Percentiles rank a stretch among this genome's conserved stretches.
Evolutionary conservation across 345 rosid species (phyloP).

Genomic region (Turnera subulata): DNA sequence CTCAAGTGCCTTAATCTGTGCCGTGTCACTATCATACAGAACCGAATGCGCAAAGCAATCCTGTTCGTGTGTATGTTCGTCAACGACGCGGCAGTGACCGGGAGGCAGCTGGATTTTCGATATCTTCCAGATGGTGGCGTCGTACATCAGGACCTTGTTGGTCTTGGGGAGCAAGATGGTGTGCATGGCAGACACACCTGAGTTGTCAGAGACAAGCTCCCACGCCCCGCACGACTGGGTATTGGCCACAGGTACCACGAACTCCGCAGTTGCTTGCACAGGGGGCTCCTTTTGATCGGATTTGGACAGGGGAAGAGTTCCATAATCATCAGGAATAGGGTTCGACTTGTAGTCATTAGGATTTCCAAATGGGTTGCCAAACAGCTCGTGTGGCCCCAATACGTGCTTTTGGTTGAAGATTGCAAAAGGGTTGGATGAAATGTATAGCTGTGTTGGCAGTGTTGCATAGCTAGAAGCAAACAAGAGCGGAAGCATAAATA

Average conservation of each 20-base stretch:
- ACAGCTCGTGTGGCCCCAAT: constrained; percentile 19
- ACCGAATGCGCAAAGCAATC: constrained; percentile 19
- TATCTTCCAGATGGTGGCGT: constrained; percentile 10
- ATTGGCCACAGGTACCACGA: too few species aligned
- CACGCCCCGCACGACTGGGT: constrained; percentile 17
- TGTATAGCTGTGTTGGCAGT: neutral
- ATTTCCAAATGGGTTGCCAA: constrained; percentile 26
- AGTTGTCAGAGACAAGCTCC: constrained; percentile 22
- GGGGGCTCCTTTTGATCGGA: too few species aligned
- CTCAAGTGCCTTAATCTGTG: constrained; percentile 9
- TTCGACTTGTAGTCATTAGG: constrained; percentile 8
- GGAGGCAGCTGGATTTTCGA: constrained; percentile 8
- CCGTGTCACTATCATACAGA: constrained; percentile 11
- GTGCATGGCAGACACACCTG: constrained; percentile 26
- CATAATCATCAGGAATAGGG: constrained; percentile 5
- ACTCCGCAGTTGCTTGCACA: too few species aligned
- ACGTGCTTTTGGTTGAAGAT: neutral
- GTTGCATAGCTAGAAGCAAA: constrained; percentile 17
- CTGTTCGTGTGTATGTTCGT: neutral
- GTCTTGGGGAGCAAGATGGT: constrained; percentile 15
- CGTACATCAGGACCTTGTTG: constrained; percentile 21
- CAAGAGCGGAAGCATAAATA: constrained; percentile 21
- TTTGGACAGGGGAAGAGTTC: constrained; percentile 1
- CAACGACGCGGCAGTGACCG: neutral
- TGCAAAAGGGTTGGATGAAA: neutral